Base-by-base conservation (phyloP, 2,329 filamentous ascomycete species). In the Venturia aucupariae region DNA sequence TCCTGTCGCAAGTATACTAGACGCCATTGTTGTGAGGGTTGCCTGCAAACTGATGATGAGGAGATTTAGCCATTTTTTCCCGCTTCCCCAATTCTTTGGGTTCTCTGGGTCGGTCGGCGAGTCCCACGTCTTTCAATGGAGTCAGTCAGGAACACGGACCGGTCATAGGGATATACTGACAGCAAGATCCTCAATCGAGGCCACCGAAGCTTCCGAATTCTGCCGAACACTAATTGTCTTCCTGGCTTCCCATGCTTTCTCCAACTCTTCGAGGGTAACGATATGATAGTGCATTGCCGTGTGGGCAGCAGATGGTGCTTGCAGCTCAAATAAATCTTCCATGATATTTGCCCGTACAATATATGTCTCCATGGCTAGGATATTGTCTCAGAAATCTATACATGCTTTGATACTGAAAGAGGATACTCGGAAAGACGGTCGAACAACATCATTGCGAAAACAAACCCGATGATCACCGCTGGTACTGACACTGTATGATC, bases 31-130 rank as follows among this genome's bases (percentile, higher is more conserved):
- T 7, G 74, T 75, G n/a, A 76, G 69, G 38, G 77, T 71, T 0
- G 75, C 75, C 65, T 76, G 77, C 44, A 68, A 67, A 1, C 74
- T 78, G 1, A 79, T 76, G 44, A 79, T 75, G 67, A 0, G 77
- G 30, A 57, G 78, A 1, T 75, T 75, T 22, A 74, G 69, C 78
- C 78, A 80, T 69, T 79, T 79, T 39, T 73, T 71, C 61, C 71
- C 72, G 66, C 73, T 73, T 2, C 71, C 68, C 78, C 78, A 80
- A 64, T 80, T 80, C 67, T 79, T 78, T 2, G 79, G 79, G 61
- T 81, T 81, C 24, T 70, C 70, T 15, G 75, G 76, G 65, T 81
- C 79, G 30, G 78, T 71, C 4, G 76, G 72, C 13, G 51, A 57
- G 51, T 57, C 51, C 51, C 2, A 74, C 73, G 64, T 80, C 78